A percentile compares a stretch with the other conserved stretches of the same genome.
Conservation (phyloP, 768 basidiomycete genomes). For the Xerocomus potaroensis region DNA sequence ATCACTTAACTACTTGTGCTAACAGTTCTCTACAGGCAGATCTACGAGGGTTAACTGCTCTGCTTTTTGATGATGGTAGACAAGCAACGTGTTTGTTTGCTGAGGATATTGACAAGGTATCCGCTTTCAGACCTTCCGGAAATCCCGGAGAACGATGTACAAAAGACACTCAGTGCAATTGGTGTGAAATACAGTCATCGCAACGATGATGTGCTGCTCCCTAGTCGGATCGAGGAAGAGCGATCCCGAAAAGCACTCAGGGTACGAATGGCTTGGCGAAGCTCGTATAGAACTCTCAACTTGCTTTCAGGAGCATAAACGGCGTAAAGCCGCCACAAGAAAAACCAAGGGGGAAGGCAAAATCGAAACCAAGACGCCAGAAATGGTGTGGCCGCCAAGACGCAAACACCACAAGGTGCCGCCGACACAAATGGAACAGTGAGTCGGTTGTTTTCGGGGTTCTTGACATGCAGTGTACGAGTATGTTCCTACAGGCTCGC, state of each 20-base stretch:
- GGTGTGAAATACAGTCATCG: constrained; percentile 72
- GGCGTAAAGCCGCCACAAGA: constrained; percentile 19
- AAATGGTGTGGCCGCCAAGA: constrained; percentile 60
- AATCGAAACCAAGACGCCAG: constrained; percentile 27
- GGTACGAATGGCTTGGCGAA: constrained; percentile 29
- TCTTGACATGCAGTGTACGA: neutral
- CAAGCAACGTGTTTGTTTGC: neutral
- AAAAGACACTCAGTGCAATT: constrained; percentile 51
- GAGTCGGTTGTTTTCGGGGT: constrained; percentile 14
- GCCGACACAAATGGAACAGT: constrained; percentile 50
- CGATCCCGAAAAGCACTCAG: constrained; percentile 50
- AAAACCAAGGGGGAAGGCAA: constrained; percentile 17
- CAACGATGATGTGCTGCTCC: constrained; percentile 65
- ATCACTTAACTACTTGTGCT: neutral
- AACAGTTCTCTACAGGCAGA: constrained; percentile 37
- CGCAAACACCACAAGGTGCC: constrained; percentile 52
- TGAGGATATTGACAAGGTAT: neutral
- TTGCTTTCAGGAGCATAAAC: constrained; percentile 23
- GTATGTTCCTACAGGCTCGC: constrained; percentile 38
- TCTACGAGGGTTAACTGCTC: constrained; percentile 54
- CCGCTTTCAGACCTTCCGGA: constrained; percentile 36
- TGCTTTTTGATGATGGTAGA: constrained; percentile 71
- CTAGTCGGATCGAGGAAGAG: constrained; percentile 66
- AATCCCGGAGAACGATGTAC: constrained; percentile 43
- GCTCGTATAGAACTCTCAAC: constrained; percentile 4